Evolutionary conservation across 2,329 filamentous ascomycete species (phyloP), one percentile per base, ranked within the genome.

Genomic region (Proliferodiscus dingleyae): DNA sequence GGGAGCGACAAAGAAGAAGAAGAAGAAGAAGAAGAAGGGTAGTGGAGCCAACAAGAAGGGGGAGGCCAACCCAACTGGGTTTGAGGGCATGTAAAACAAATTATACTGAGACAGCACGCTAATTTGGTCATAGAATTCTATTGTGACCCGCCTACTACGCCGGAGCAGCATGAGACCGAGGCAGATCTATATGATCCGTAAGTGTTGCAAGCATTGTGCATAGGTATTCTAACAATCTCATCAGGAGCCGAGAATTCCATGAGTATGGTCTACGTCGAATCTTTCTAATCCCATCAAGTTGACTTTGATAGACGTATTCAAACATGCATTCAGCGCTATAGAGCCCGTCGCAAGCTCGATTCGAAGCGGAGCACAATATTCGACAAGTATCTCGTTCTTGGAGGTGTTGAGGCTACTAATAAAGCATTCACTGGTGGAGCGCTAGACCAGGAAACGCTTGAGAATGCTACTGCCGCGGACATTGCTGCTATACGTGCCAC

Each of bases 321-420:
- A 61, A 77, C 83, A 21, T 93, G 88, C 37, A 85, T 97, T 44
- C 82, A 89, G 54, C 84, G 89, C 11, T 98, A 84, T 68, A 81
- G 85, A 51, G 74, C 78, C 28, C 85, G 83, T 37, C 85, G 90
- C 24, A 89, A 87, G 53, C 77, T 95, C 47, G 78, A 85, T 47
- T 65, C 71, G 10, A 71, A 79, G 3, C 80, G 81, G 19, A 65
- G 71, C 4, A 70, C 75, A 15, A 69, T 89, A 26, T 93, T 98
- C 66, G 75, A 79, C 59, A 87, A 86, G 53, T 95, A 93, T 61
- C 77, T 97, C 46, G 75, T 79, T 28, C 84, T 91, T 36, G 93
- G 93, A 2, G 91, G 93, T 3, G 76, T 98, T 32, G 82, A 89
- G 34, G 70, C 75, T 6, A 71, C 67, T 2, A 33, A 19, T 3